phyloP scores from a whole-genome alignment of 1,284 basidiomycete species.

The Cystobasidiaceae sp. region DNA sequence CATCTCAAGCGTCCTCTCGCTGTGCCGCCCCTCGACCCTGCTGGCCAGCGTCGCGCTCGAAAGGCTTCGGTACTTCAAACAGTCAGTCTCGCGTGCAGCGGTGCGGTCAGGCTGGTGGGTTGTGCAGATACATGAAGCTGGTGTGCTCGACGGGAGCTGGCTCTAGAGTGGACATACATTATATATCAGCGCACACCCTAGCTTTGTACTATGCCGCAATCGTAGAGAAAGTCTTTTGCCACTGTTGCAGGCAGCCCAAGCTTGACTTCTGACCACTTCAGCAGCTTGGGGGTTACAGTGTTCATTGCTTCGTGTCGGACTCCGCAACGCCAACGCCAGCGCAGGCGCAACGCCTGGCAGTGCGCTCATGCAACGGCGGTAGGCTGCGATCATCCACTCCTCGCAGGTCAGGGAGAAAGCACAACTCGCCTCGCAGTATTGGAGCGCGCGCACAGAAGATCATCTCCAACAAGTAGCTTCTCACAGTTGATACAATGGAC shows the following conservation, averaged over 20 bases:
- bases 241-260: background rate
- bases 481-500: constrained; percentile 35
- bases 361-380: no score
- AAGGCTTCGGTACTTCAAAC: constrained; percentile 10
- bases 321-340: no score
- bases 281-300: no score
- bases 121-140: background rate
- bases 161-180: constrained; percentile 15
- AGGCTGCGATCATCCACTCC: no score
- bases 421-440: background rate
- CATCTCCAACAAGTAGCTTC: background rate
- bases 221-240: background rate
- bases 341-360: no score
- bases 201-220: background rate
- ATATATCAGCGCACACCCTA: background rate
- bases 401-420: no score
- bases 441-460: background rate
- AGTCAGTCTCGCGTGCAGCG: background rate
- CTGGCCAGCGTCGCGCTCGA: background rate
- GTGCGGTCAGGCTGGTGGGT: constrained; percentile 3
- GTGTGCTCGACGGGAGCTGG: background rate
- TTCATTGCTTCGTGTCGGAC: no score
- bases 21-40: background rate
- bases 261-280: background rate
- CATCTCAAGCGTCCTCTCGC: background rate